Evolutionary conservation across 257 asterid species (phyloP).

Genomic region (Nicotiana paniculata): DNA sequence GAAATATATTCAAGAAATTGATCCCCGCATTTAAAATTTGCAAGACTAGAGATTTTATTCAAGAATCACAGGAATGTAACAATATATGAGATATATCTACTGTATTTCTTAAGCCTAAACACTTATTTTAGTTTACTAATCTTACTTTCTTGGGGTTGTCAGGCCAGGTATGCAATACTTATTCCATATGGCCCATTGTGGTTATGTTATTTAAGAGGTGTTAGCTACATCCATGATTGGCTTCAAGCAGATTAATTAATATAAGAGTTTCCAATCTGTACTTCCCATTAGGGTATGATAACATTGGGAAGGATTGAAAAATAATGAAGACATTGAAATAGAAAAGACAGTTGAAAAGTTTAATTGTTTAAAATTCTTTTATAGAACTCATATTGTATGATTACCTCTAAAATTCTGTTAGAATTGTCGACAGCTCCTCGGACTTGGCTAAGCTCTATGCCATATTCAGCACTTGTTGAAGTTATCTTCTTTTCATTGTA

Average conservation of each 20-base stretch:
- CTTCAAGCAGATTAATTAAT: not conserved
- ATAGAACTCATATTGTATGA: not conserved
- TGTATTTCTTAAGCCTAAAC: not conserved
- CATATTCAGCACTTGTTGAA: constrained; percentile 33
- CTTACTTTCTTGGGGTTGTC: not conserved
- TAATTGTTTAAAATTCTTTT: not conserved
- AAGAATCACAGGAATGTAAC: not conserved
- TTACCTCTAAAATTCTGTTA: constrained; percentile 55
- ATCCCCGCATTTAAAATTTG: not conserved
- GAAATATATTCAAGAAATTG: not conserved
- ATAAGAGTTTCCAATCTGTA: not conserved
- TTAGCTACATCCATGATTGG: constrained; percentile 4
- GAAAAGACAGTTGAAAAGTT: constrained; percentile 5
- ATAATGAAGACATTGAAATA: not conserved
- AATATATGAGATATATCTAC: not conserved
- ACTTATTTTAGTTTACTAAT: not conserved
- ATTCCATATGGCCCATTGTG: constrained; percentile 24
- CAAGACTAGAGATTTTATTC: not conserved
- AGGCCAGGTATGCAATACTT: not conserved
- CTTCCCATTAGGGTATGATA: not conserved
- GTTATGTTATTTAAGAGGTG: constrained; percentile 2
- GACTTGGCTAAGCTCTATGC: constrained; percentile 53
- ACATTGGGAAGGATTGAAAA: not conserved
- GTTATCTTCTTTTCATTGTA: constrained; percentile 57
- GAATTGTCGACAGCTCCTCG: constrained; percentile 82